A percentile compares a stretch with the other conserved stretches of the same genome.
phyloP scores from a whole-genome alignment of 1,139 yeast genomes.

The Pichia sp. region DNA sequence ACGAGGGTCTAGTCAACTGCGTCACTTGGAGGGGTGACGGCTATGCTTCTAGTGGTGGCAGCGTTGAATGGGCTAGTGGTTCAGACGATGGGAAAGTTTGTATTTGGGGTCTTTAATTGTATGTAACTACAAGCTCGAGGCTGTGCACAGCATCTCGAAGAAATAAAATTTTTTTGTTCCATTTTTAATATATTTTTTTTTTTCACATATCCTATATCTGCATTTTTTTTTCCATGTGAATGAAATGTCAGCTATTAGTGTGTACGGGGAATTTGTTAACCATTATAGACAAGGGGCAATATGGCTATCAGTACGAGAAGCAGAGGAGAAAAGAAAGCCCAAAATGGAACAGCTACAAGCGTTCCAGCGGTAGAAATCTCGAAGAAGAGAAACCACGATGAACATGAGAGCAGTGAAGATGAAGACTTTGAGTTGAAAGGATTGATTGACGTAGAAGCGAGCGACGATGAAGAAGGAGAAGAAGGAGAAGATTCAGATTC shows the following conservation, averaged over 20 bases:
- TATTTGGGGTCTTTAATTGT: slow-evolving; percentile 50
- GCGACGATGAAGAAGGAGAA: slow-evolving; percentile 29
- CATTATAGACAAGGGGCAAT: neutral
- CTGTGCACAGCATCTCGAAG: slow-evolving; percentile 1
- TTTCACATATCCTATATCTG: neutral
- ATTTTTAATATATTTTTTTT: neutral
- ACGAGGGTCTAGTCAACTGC: slow-evolving; percentile 62
- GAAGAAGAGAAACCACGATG: slow-evolving; percentile 18
- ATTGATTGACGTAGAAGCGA: slow-evolving; percentile 33
- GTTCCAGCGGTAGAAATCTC: neutral
- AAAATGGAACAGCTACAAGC: neutral
- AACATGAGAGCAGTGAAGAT: slow-evolving; percentile 16
- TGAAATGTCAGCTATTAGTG: neutral
- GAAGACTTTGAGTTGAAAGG: slow-evolving; percentile 35
- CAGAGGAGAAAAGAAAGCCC: neutral
- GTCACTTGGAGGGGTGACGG: slow-evolving; percentile 64
- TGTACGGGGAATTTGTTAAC: neutral
- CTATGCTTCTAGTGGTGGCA: slow-evolving; percentile 2
- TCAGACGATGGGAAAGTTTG: slow-evolving; percentile 74
- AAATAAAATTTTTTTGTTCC: neutral
- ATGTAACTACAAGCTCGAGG: neutral
- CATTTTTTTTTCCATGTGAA: neutral
- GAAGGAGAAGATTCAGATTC: slow-evolving; percentile 25
- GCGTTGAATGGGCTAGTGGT: slow-evolving; percentile 47
- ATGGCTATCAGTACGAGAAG: slow-evolving; percentile 1